These are phyloP conservation scores for Podaxis mareebaensis DNA, from an alignment of 768 basidiomycete genomes.

Conservation along the genomic window DNA sequence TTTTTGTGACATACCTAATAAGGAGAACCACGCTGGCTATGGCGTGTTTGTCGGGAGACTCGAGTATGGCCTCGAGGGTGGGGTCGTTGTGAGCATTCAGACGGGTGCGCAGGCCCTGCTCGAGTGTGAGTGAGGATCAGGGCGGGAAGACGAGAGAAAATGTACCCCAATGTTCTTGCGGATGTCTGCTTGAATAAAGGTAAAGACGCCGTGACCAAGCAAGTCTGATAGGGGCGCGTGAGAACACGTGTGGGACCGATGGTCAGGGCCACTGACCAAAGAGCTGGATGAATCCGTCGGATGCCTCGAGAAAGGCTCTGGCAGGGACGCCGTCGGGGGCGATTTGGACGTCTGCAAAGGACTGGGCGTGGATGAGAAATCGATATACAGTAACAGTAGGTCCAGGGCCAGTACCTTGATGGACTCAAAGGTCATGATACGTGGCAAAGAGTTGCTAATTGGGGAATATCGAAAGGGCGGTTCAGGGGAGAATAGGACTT, in stretches of 20 bases:
- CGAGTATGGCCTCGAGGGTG: slow-evolving; percentile 64
- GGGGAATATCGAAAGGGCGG: not conserved
- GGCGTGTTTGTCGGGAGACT: slow-evolving; percentile 42
- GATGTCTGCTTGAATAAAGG: slow-evolving; percentile 73
- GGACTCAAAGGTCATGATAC: not conserved
- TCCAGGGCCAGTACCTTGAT: not conserved
- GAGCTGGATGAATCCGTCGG: slow-evolving; percentile 78
- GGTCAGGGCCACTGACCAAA: slow-evolving; percentile 50
- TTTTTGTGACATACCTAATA: slow-evolving; percentile 45
- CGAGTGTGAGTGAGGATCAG: slow-evolving; percentile 9
- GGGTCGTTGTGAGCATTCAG: slow-evolving; percentile 42
- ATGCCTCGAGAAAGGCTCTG: slow-evolving; percentile 77
- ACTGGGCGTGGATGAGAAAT: slow-evolving; percentile 44
- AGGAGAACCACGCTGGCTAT: slow-evolving; percentile 67
- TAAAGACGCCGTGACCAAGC: slow-evolving; percentile 67
- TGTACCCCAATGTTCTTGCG: slow-evolving; percentile 61
- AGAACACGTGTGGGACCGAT: slow-evolving; percentile 18
- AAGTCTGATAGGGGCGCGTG: slow-evolving; percentile 46
- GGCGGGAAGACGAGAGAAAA: slow-evolving; percentile 24
- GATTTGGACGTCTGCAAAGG: slow-evolving; percentile 82
- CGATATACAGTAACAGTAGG: no score
- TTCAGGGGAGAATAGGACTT: not conserved
- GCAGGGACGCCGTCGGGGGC: slow-evolving; percentile 82
- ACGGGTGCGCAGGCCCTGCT: slow-evolving; percentile 64
- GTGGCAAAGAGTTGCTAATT: not conserved